Evolutionary conservation across 192 early-diverging fungal genomes (phyloP).

Genomic region (Coemansia sp.): DNA sequence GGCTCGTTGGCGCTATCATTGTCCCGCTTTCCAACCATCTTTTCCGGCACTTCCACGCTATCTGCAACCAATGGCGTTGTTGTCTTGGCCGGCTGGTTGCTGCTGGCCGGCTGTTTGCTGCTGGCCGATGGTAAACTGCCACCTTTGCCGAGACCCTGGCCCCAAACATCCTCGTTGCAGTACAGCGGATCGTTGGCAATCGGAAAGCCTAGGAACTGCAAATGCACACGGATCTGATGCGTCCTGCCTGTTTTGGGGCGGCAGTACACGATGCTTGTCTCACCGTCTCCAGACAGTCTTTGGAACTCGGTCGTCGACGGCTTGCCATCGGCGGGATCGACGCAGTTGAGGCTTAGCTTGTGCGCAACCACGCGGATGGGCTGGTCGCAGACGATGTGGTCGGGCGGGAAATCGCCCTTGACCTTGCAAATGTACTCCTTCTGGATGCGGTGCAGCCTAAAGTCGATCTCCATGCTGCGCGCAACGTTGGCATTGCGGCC

Average conservation of each 20-base stretch:
- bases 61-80: not conserved
- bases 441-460: slow-evolving; percentile 67
- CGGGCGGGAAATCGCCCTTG: slow-evolving; percentile 81
- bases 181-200: slow-evolving; percentile 98
- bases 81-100: too few species aligned
- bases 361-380: slow-evolving; percentile 84
- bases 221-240: slow-evolving; percentile 96
- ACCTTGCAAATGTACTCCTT: slow-evolving; percentile 93
- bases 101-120: not conserved
- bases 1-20: slow-evolving; percentile 10
- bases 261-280: slow-evolving; percentile 76
- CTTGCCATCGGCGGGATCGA: slow-evolving; percentile 77
- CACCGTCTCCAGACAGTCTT: slow-evolving; percentile 63
- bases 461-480: slow-evolving; percentile 63
- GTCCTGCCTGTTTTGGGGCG: slow-evolving; percentile 90
- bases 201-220: slow-evolving; percentile 89
- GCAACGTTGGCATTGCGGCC: slow-evolving; percentile 64
- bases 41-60: slow-evolving; percentile 1
- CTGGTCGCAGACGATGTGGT: slow-evolving; percentile 64
- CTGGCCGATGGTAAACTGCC: slow-evolving; percentile 16
- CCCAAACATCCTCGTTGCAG: slow-evolving; percentile 74
- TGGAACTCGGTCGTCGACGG: slow-evolving; percentile 80
- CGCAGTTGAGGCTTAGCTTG: slow-evolving; percentile 88
- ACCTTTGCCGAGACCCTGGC: slow-evolving; percentile 59
- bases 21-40: slow-evolving; percentile 28